Base-by-base conservation (phyloP, 192 early-diverging fungal genomes). In the Anaeromyces robustus region DNA sequence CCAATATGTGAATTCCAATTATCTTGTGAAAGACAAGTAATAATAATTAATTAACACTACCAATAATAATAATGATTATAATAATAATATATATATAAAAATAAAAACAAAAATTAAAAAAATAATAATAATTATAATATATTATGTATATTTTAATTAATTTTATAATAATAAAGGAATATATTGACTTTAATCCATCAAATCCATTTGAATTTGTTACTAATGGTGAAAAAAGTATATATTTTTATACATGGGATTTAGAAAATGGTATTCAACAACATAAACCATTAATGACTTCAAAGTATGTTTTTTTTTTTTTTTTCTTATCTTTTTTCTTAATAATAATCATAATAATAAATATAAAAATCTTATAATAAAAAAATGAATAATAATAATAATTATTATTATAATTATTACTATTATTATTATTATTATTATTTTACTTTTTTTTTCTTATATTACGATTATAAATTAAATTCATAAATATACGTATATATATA, bases 141-240 rank as follows among this genome's bases (percentile, higher is more conserved):
- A 34, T 86, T 41, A 30, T 29, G 29, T 78, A 29, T 78, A 77
- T 17, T 30, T 81, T 39, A 29, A 19, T 16, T 13, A 30, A 28
- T 19, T 59, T 29, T 12, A n/a, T 30, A 17, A 19, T n/a, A n/a
- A n/a, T n/a, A 26, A 80, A 89, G 88, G 84, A 77, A 80, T 81
- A n/a, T 19, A 30, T 90, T 14, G 83, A 83, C 80, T 77, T 89
- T 30, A 90, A 90, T 79, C 86, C 86, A 22, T 83, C 78, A n/a
- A 86, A 90, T 77, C 78, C 81, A 2, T 83, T 80, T 30, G 87
- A 90, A 81, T 83, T 90, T 26, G 78, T 90, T 77, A 86, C 87
- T 19, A 88, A 81, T 34, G 87, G 89, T 22, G 9, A 2, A n/a
- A 30, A 39, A 30, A 77, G 80, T 17, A 85, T 90, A 26, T 87